Evolutionary conservation across 768 basidiomycete genomes (phyloP).

Genomic region (Hericium alpestre): DNA sequence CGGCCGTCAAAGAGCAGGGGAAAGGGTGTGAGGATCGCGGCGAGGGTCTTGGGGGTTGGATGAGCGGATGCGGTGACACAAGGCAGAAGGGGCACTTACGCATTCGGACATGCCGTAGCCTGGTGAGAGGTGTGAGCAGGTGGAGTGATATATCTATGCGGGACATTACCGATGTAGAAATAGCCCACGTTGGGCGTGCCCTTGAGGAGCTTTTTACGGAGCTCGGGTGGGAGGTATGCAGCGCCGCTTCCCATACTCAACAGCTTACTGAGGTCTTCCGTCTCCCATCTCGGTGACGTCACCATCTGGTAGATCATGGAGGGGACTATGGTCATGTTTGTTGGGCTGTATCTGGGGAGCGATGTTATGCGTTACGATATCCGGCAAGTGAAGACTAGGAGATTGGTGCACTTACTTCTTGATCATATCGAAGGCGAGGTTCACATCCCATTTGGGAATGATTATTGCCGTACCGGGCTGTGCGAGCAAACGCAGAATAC

Average conservation of each 20-base stretch:
- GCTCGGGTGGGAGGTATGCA: background rate
- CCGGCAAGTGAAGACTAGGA: background rate
- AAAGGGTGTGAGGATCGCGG: background rate
- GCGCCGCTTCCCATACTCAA: background rate
- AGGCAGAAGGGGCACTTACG: background rate
- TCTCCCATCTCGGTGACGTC: background rate
- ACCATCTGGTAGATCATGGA: background rate
- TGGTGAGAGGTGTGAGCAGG: background rate
- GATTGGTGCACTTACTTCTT: conserved; percentile 34
- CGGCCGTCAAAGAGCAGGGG: conserved; percentile 5
- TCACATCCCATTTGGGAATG: conserved; percentile 50
- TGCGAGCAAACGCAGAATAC: conserved; percentile 38
- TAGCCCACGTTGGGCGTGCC: background rate
- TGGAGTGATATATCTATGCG: background rate
- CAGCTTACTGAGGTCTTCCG: background rate
- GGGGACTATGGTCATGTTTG: background rate
- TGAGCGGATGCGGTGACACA: background rate
- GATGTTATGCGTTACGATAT: background rate
- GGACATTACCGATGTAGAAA: background rate
- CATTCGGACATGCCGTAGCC: background rate
- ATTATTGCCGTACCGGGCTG: conserved; percentile 39
- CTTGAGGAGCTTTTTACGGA: background rate
- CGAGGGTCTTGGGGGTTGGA: background rate
- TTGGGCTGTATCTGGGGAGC: background rate
- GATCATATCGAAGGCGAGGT: conserved; percentile 40